Evolutionary conservation across 1,284 basidiomycete species (phyloP), one percentile per base, ranked within the genome.

Genomic region (Trichosporon inkin): DNA sequence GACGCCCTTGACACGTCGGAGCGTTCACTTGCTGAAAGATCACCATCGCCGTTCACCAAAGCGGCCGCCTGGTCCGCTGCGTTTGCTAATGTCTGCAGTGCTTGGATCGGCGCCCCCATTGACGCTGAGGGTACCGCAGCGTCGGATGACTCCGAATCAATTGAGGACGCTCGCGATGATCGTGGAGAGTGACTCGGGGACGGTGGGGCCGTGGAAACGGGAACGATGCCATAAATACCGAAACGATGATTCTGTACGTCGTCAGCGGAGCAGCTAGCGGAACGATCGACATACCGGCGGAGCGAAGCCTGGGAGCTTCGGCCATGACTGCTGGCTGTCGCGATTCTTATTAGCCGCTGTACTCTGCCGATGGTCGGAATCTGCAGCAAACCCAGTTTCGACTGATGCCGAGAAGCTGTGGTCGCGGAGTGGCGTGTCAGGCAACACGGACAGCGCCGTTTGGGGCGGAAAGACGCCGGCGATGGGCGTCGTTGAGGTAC

Each of bases 71-170:
- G 91, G 22, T 90, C 92, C 5, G 92, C 92, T 2, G 92, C 92
- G 73, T 95, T 94, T 13, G 92, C 92, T 47, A 95, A 81, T 2
- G 91, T 90, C 72, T 95, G 89, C 35, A 95, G 80, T 5, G 92
- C 92, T 73, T 95, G 92, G 61, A 95, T 95, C 1, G 92, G 92
- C 0, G 92, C 91, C 63, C 89, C 90, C 64, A 94, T 80, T 1
- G 66, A 66, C 1, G 64, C 64, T 1, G 61, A 54, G 1, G 66
- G 63, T 2, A 61, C 59, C 0, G 61, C 65, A 0, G 63, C 61
- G 62, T 92, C 89, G 68, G 92, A 90, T 1, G 88, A 88, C 71
- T 90, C 89, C 69, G 92, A 90, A 63, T 91, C 88, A 2, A 72
- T 70, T 0, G 90, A 92, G 0, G 90, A 92, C 4, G 88, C 69